Conservation (phyloP, 257 asterid genomes). For the Leptodermis oblonga region DNA sequence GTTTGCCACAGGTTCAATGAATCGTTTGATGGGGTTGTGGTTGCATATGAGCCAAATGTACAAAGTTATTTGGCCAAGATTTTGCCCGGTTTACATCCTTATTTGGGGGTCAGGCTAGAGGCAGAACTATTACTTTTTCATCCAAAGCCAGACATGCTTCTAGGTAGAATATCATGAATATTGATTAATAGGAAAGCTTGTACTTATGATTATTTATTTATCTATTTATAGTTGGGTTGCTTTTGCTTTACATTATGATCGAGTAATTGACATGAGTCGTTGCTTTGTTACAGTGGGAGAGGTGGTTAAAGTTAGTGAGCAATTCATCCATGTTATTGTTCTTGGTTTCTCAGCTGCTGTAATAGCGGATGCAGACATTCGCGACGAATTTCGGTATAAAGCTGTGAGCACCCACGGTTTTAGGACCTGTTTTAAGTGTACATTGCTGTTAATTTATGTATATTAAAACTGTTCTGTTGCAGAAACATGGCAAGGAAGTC, state of each 20-base stretch:
- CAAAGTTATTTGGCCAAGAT: conserved; percentile 47
- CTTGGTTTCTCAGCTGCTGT: conserved; percentile 73
- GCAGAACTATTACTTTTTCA: conserved; percentile 58
- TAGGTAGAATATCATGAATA: conserved; percentile 37
- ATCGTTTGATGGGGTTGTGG: conserved; percentile 68
- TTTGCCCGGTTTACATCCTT: conserved; percentile 64
- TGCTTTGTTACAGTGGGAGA: conserved; percentile 56
- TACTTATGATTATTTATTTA: not conserved
- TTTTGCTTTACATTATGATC: not conserved
- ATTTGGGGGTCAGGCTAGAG: conserved; percentile 50
- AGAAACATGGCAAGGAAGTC: conserved; percentile 57
- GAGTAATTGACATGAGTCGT: conserved; percentile 1
- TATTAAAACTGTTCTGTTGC: conserved; percentile 18
- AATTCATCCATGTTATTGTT: conserved; percentile 59
- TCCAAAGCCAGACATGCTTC: conserved; percentile 61
- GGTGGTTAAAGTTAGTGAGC: conserved; percentile 59
- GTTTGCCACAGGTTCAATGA: conserved; percentile 53
- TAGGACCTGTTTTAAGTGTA: not conserved
- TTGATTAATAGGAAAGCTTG: not conserved
- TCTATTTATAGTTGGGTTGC: not conserved
- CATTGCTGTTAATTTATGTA: not conserved
- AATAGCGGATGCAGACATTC: conserved; percentile 59
- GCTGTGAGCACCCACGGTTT: conserved; percentile 34
- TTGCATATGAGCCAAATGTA: conserved; percentile 62
- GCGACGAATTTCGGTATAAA: conserved; percentile 57